Conservation (phyloP, 805 yeast genomes). For the Clavispora carvajalis region DNA sequence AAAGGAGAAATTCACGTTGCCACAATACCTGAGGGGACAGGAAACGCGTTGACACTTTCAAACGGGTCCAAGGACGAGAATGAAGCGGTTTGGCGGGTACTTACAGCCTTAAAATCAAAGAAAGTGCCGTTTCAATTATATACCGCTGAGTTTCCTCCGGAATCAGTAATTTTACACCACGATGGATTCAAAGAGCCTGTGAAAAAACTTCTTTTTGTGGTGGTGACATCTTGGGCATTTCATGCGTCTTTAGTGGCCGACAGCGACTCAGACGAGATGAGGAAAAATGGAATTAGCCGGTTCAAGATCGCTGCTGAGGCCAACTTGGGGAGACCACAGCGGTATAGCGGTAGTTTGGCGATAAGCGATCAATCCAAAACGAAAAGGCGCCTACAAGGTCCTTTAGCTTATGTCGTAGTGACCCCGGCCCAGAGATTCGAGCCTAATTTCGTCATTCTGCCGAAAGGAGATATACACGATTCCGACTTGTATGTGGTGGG, state of each 20-base stretch:
- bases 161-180: conserved; percentile 18
- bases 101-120: conserved; percentile 19
- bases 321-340: conserved; percentile 47
- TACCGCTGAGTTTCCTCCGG: conserved; percentile 38
- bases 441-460: conserved; percentile 58
- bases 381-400: conserved; percentile 18
- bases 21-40: conserved; percentile 76
- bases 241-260: conserved; percentile 84
- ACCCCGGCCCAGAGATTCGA: conserved; percentile 57
- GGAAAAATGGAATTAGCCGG: conserved; percentile 59
- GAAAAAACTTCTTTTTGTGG: conserved; percentile 35
- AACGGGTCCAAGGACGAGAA: conserved; percentile 32
- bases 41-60: conserved; percentile 74
- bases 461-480: conserved; percentile 44
- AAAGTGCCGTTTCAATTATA: conserved; percentile 40
- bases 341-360: conserved; percentile 40
- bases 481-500: conserved; percentile 41
- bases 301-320: conserved; percentile 64
- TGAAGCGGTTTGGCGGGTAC: conserved; percentile 30
- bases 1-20: conserved; percentile 19
- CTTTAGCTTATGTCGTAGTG: conserved; percentile 56
- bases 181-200: conserved; percentile 14
- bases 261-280: conserved; percentile 63
- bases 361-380: background rate
- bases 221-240: conserved; percentile 79